Evolutionary conservation across 2,329 filamentous ascomycete species (phyloP), one percentile per base, ranked within the genome.

Genomic region (Pseudocercospora eumusae): DNA sequence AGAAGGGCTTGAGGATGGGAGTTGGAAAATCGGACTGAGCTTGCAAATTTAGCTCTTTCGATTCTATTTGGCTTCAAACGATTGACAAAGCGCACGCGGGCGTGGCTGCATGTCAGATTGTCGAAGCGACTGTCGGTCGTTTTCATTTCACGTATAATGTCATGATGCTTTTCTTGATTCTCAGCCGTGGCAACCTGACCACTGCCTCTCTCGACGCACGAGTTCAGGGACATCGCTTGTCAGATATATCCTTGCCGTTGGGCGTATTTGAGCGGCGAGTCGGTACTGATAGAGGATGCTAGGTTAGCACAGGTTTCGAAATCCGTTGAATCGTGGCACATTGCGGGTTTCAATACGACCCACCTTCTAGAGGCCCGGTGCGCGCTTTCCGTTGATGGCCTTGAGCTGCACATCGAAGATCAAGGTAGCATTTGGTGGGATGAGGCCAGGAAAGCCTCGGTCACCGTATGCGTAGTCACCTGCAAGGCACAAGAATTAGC

Each of bases 401-500:
- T 88, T 86, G 68, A 91, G 84, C 76, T 88, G 80, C 67, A 91
- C 87, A 68, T 90, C 87, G 75, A 96, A 96, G 80, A 96, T 84
- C 65, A 96, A 83, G 68, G 83, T 86, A n/a, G 91, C 80, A 71
- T 88, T 85, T 42, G 87, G 78, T 64, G 92, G 92, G 66, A 96
- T 96, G 71, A 88, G 81, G 61, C 86, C 88, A 33, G 89, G 86
- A 81, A 93, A 95, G 60, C 91, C 92, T 70, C 79, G 80, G 62
- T 80, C 76, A 60, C 87, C 87, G 75, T 90, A 90, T 68, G 81
- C 88, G 71, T 80, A 88, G 74, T 89, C 86, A 71, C 36, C 36
- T 40, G 36, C 3, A 8, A 40, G 15, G 36, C 13, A n/a, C 13
- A 18, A n/a, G 15, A 2, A 9, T 40, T 18, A 40, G 36, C 36